Evolutionary conservation across 2,329 filamentous ascomycete genomes (phyloP), one percentile per base, ranked within the genome.

Genomic region (Aureobasidium sp.): DNA sequence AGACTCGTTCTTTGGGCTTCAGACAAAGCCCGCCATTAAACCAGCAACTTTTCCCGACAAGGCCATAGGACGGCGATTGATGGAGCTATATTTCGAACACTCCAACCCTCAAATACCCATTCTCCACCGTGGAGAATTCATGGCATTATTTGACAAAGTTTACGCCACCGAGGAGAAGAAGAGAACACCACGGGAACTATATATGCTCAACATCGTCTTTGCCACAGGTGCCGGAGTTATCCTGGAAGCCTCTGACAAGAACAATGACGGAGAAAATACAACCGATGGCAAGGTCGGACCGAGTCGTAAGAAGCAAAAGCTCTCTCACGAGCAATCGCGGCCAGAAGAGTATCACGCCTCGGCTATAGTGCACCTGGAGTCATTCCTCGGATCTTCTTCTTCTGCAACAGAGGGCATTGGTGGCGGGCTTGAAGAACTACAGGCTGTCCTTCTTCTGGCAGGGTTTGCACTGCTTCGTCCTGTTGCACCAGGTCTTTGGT

Each of bases 281-380:
- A 60, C 78, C 58, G 74, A 76, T 42, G 76, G 73, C 72, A 48
- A 70, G 12, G 8, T 25, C 11, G 45, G 45, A n/a, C 57, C 31
- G 22, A 42, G 67, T 25, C 73, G 73, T 36, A 81, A 80, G 64
- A 75, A 77, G 63, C 83, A 65, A 78, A 88, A 74, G 77, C 78
- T 69, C 69, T 83, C 74, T 73, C 83, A 71, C 74, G 82, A 71
- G 56, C 70, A 72, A 41, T 80, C 82, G 66, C 91, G 95, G 72
- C 92, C 93, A 0, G 94, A 97, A 72, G 91, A 96, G 73, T 97
- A 97, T 72, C 93, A 97, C 74, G 92, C 94, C 1, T 94, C 91
- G 61, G 93, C 93, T 17, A 95, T 97, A 67, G 84, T 95, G 20
- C 91, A 97, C 71, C 80, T 97, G 7, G 93, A 97, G 72, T 86